phyloP scores from a whole-genome alignment of 2,329 filamentous ascomycete genomes.

The Rutstroemia sp. region DNA sequence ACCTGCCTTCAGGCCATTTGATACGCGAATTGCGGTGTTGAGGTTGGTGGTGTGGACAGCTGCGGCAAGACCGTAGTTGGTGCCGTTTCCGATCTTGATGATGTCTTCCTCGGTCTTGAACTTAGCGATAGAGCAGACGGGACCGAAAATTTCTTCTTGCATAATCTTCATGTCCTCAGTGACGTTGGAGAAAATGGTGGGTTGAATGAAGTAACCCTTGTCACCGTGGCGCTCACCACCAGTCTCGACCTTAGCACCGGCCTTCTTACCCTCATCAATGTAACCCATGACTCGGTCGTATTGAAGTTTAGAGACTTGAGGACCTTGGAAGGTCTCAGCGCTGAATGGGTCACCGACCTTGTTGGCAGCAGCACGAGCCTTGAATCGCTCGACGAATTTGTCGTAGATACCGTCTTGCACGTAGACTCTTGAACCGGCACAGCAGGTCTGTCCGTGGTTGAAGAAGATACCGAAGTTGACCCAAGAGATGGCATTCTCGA shows the following conservation, averaged over 20 bases:
- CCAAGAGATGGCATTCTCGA: conserved; percentile 56
- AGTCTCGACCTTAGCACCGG: conserved; percentile 55
- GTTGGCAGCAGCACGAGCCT: conserved; percentile 54
- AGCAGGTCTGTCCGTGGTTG: conserved; percentile 39
- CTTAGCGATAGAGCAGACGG: conserved; percentile 63
- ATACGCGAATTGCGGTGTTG: conserved; percentile 60
- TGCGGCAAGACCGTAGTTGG: conserved; percentile 60
- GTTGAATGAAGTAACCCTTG: conserved; percentile 66
- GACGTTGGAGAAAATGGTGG: conserved; percentile 66
- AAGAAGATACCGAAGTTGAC: conserved; percentile 44
- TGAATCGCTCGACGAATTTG: conserved; percentile 60
- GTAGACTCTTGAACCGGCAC: conserved; percentile 60
- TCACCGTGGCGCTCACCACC: conserved; percentile 60
- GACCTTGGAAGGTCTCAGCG: conserved; percentile 61
- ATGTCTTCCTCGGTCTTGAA: conserved; percentile 63
- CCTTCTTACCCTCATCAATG: conserved; percentile 58
- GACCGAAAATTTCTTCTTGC: conserved; percentile 69
- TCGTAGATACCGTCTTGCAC: conserved; percentile 65
- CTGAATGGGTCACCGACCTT: conserved; percentile 62
- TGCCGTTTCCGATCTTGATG: conserved; percentile 55
- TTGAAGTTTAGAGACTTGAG: conserved; percentile 62
- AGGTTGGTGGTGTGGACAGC: conserved; percentile 62
- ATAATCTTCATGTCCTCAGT: conserved; percentile 67
- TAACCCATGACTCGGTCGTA: conserved; percentile 63
- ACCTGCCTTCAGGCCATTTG: conserved; percentile 55